A percentile compares a stretch with the other conserved stretches of the same genome.
Evolutionary conservation across 257 asterid genomes (phyloP).

Genomic region (Fraxinus americana): DNA sequence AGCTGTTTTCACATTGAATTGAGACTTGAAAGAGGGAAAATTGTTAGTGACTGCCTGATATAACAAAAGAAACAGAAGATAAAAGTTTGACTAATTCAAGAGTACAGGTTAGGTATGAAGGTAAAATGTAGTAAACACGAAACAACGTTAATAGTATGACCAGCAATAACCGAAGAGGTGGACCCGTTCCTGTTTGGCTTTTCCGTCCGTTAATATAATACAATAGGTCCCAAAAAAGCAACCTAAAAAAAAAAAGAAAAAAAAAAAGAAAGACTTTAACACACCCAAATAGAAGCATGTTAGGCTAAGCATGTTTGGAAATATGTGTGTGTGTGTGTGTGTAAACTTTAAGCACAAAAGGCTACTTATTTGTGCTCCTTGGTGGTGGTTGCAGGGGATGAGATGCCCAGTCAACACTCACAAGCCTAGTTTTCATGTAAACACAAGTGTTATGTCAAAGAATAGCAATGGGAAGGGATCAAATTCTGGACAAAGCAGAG

Average conservation of each 20-base stretch:
- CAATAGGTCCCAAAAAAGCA: background rate
- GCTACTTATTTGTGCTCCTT: slow-evolving; percentile 1
- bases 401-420: slow-evolving; percentile 82
- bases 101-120: background rate
- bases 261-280: no score
- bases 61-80: background rate
- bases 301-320: no score
- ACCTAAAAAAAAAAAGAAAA: no score
- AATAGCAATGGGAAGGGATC: slow-evolving; percentile 52
- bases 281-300: no score
- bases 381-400: slow-evolving; percentile 68
- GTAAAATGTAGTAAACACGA: background rate
- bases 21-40: background rate
- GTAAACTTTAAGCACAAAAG: background rate
- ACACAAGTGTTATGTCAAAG: slow-evolving; percentile 68
- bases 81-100: background rate
- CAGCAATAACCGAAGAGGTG: background rate
- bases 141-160: background rate
- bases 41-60: background rate
- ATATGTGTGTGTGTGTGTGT: no score
- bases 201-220: background rate
- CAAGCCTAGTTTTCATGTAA: slow-evolving; percentile 90
- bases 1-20: background rate
- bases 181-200: background rate
- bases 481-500: slow-evolving; percentile 52